Base-by-base conservation (phyloP, 306 rosid genomes). In the Fragaria ananassa region DNA sequence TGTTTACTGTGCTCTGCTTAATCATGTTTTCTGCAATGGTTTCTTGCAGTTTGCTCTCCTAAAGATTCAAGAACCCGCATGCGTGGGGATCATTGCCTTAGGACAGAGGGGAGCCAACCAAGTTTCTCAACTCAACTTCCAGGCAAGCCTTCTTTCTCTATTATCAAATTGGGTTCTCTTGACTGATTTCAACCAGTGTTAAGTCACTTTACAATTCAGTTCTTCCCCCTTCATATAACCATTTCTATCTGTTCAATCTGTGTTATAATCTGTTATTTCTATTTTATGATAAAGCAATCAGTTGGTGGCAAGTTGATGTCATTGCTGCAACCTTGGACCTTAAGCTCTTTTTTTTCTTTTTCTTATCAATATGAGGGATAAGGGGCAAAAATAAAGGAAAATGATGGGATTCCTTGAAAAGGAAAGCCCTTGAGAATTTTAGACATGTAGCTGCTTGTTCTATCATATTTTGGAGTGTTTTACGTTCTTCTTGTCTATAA, bases 1-100 rank as follows among this genome's bases (percentile, higher is more conserved):
- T 50, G 41, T 76, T 56, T 57, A 37, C 42, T 76, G 17, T 19
- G 44, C 66, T 58, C 63, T 17, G 34, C 66, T 64, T 70, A 39
- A 79, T 68, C 57, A 29, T 19, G 49, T 18, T 68, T 86, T 81
- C 73, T 72, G 77, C 81, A 72, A 35, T 51, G 64, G 83, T 68
- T 86, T 83, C 73, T 72, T 78, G 65, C 91, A 92, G 97, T 80
- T 78, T 86, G 39, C 86, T 88, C 96, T 70, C 19, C 41, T 63
- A 86, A 79, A 75, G 82, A 72, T 51, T 81, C 83, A 63, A 89
- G 88, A 87, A 60, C 65, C 81, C 65, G 78, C 25, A 13, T 19
- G 71, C 67, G 62, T 69, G 85, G 79, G 78, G 89, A 86, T 62
- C 79, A 71, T 76, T 72, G 87, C 54, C 75, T 70, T 74, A 76